Base-by-base conservation (phyloP, 495 filamentous ascomycete species). In the Lophiostoma macrostomum region DNA sequence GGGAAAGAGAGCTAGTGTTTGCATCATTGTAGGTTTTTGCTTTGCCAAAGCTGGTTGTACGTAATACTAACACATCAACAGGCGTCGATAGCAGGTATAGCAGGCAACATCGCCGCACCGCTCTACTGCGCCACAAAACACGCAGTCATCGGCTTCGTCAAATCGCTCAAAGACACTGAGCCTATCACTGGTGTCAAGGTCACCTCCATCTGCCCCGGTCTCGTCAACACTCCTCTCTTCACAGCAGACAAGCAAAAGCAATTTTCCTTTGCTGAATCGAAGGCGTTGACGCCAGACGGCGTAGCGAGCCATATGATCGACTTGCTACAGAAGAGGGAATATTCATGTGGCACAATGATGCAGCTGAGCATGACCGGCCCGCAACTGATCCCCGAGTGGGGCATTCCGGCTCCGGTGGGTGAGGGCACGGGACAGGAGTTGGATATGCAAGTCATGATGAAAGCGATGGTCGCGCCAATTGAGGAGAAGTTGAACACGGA, bases 51-150 rank as follows among this genome's bases (percentile, higher is more conserved):
- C 35, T 19, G 20, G 8, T 32, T 22, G 24, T 18, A 34, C 11
- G 5, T 20, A 12, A 28, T 7, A 11, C n/a, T 16, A 20, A 40
- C 18, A 30, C 4, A 12, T 19, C 18, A 16, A n/a, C 5, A 54
- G 63, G 68, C 36, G 56, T 72, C 20, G 29, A 47, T 67, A 3
- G 67, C 60, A 5, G 70, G 71, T 4, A 44, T 68, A 7, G 42
- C 37, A 0, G 64, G 61, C 0, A 28, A 2, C 6, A 60, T 67
- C 22, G 53, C 47, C 8, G 56, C 53, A 8, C 52, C 67, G 4
- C 38, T 73, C 4, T 72, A 71, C 47, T 70, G 60, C 50, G 64
- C 71, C 1, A 60, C 51, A 14, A 73, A 72, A 47, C 66, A 71
- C 51, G 69, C 67, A 1, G 35, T 72, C 16, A 51, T 69, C 2